Conservation (phyloP, 164 flowering plant genomes). For the Vitis riparia region DNA sequence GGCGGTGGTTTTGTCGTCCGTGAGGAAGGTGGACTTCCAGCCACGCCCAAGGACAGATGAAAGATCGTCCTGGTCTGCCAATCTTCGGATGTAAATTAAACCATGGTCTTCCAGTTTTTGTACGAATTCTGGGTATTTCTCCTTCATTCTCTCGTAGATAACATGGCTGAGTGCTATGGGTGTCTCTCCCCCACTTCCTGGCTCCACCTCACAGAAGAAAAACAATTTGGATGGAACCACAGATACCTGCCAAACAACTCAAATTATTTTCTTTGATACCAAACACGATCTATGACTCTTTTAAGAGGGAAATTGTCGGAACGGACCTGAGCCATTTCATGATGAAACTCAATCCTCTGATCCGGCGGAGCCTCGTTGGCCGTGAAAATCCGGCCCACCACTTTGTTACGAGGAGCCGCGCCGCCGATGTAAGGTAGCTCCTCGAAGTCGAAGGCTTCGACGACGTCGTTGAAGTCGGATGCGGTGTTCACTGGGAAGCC, state of each 20-base stretch:
- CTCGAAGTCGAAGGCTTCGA: conserved; percentile 53
- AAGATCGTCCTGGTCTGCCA: conserved; percentile 82
- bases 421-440: too few species aligned
- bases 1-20: conserved; percentile 67
- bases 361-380: too few species aligned
- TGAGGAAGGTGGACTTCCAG: conserved; percentile 89
- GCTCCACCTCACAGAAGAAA: conserved; percentile 91
- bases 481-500: too few species aligned
- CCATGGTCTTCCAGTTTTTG: conserved; percentile 68
- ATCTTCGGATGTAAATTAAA: conserved; percentile 60
- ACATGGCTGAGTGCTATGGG: conserved; percentile 89
- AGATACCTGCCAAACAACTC: conserved; percentile 56
- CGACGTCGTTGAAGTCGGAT: conserved; percentile 66
- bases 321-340: too few species aligned
- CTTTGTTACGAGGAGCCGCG: too few species aligned
- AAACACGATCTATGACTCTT: too few species aligned
- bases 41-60: conserved; percentile 93
- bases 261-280: too few species aligned
- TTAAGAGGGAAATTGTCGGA: too few species aligned
- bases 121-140: conserved; percentile 76
- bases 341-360: too few species aligned
- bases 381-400: too few species aligned
- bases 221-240: conserved; percentile 83
- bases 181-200: conserved; percentile 83
- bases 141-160: conserved; percentile 78